Percentiles rank a stretch among this genome's conserved stretches.
Evolutionary conservation across 768 basidiomycete genomes (phyloP).

Genomic region (Crassisporium funariophilum): DNA sequence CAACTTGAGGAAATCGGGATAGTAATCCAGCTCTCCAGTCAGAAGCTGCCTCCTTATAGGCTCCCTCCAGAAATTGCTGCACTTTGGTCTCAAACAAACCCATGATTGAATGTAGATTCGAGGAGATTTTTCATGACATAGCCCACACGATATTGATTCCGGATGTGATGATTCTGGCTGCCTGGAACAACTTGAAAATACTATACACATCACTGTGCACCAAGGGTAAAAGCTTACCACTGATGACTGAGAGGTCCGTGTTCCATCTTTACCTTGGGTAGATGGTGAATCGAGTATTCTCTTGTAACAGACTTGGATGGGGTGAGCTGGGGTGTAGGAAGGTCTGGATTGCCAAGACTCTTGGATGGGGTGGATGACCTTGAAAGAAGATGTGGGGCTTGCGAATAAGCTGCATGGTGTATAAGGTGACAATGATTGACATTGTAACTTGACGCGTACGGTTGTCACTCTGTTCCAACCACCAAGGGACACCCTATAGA

Average conservation of each 20-base stretch:
- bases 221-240: too few species aligned
- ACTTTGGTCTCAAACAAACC: constrained; percentile 66
- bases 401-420: too few species aligned
- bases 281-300: not conserved
- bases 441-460: not conserved
- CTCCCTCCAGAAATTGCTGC: constrained; percentile 56
- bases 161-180: not conserved
- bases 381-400: too few species aligned
- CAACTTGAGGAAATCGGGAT: constrained; percentile 46
- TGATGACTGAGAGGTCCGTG: too few species aligned
- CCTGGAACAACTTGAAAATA: too few species aligned
- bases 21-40: constrained; percentile 45
- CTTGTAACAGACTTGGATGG: not conserved
- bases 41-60: constrained; percentile 24
- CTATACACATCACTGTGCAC: too few species aligned
- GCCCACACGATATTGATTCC: constrained; percentile 33
- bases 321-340: not conserved
- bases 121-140: constrained; percentile 48
- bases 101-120: constrained; percentile 57
- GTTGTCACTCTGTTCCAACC: constrained; percentile 24
- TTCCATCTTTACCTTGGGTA: too few species aligned
- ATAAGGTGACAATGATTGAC: not conserved
- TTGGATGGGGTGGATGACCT: too few species aligned
- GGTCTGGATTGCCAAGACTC: too few species aligned
- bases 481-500: constrained; percentile 49